phyloP scores from a whole-genome alignment of 2,329 filamentous ascomycete genomes.

The Venturia aucupariae region DNA sequence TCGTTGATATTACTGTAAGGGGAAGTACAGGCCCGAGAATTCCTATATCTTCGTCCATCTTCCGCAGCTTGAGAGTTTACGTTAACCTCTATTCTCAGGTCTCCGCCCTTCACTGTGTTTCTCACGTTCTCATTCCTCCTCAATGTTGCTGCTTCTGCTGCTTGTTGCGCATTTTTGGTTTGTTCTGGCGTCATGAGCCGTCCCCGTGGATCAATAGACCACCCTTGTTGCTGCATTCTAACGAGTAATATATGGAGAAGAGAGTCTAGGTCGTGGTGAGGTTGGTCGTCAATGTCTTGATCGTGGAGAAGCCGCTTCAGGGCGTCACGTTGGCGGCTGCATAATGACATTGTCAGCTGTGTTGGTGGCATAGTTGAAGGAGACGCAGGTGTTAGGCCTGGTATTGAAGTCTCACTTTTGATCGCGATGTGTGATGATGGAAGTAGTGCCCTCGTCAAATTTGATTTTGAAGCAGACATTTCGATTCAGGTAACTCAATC shows the following conservation, averaged over 20 bases:
- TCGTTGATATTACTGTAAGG: background rate
- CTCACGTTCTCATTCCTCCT: background rate
- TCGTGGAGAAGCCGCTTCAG: background rate
- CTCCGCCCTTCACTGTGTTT: background rate
- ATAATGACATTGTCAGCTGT: slow-evolving; percentile 1
- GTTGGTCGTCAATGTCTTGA: background rate
- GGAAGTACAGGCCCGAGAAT: background rate
- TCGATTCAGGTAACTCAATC: background rate
- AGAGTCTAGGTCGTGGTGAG: background rate
- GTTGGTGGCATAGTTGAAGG: background rate
- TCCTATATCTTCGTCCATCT: background rate
- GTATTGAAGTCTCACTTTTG: background rate
- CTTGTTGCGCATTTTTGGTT: background rate
- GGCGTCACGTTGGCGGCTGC: background rate
- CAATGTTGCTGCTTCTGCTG: background rate
- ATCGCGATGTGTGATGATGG: background rate
- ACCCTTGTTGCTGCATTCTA: slow-evolving; percentile 4
- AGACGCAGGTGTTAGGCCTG: background rate
- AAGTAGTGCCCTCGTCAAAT: background rate
- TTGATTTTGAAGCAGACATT: background rate
- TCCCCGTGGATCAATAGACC: background rate
- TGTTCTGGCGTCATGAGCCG: background rate
- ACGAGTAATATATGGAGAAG: background rate
- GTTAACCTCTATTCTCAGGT: background rate
- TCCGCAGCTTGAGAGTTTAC: background rate